Conservation (phyloP, 768 basidiomycete genomes). For the Coprinopsis cinerea region DNA sequence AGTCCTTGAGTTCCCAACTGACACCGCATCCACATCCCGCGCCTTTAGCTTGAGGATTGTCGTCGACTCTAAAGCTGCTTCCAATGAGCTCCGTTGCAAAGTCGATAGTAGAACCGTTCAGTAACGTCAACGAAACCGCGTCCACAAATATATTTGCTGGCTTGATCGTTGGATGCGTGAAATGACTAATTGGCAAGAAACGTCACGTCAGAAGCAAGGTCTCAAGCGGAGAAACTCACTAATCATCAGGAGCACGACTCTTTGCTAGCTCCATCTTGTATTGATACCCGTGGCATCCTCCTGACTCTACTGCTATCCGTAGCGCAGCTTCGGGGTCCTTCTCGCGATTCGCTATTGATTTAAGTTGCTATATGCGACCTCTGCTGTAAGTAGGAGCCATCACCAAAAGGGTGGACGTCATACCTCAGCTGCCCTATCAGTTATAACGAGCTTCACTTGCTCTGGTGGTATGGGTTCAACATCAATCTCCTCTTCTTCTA, state of each 20-base stretch:
- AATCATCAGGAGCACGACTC: conserved; percentile 65
- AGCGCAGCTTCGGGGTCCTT: conserved; percentile 61
- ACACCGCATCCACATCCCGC: conserved; percentile 93
- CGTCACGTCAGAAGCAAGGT: conserved; percentile 5
- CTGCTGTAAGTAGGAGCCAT: not conserved
- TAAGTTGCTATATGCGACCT: conserved; percentile 61
- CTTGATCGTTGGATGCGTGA: conserved; percentile 62
- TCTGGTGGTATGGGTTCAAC: conserved; percentile 50
- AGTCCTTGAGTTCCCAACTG: conserved; percentile 83
- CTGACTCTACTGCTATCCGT: conserved; percentile 82
- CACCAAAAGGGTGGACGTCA: conserved; percentile 10
- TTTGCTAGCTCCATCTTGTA: conserved; percentile 85
- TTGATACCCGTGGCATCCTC: conserved; percentile 97
- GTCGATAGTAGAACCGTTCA: conserved; percentile 88
- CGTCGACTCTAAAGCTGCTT: conserved; percentile 73
- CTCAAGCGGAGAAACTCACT: conserved; percentile 46
- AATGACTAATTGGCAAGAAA: conserved; percentile 47
- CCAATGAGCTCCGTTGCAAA: conserved; percentile 95
- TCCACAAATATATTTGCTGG: conserved; percentile 82
- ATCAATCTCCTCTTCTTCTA: conserved; percentile 59
- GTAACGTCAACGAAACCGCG: conserved; percentile 72
- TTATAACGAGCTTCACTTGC: conserved; percentile 52
- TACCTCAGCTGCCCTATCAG: conserved; percentile 75
- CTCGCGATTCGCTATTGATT: conserved; percentile 59
- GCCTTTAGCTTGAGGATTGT: conserved; percentile 89